Base-by-base conservation (phyloP, 2,329 filamentous ascomycete species). In the Monilinia vaccinii-corymbosi region DNA sequence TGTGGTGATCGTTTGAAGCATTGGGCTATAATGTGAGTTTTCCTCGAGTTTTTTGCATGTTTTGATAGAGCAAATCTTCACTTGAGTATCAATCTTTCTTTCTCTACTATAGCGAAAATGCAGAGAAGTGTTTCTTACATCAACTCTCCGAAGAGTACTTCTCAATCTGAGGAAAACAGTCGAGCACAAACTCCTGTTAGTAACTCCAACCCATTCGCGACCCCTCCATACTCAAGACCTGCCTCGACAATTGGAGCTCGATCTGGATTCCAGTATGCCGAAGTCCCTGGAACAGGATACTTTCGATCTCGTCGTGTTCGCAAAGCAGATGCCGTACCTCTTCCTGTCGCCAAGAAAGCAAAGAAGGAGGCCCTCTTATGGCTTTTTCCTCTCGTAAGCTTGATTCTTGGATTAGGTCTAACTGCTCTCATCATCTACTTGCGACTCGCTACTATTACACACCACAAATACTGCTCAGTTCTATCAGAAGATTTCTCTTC, bases 321-420 rank as follows among this genome's bases (percentile, higher is more conserved):
- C 70, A 88, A 88, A 71, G 87, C 82, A 44, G 81, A 88, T 49
- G 73, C 88, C 3, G 84, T 89, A 71, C 87, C 87, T 75, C 86
- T 88, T 7, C 92, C 89, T 88, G 72, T 89, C 21, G 75, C 81
- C 18, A 85, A 84, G 71, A 83, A 77, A 60, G 85, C 91, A 64
- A 84, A 86, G 14, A 86, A 84, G 71, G 87, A 91, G 77, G 91
- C 89, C 74, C 92, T 88, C 87, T 82, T 89, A 14, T 89, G 85
- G 3, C 89, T 92, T 64, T 79, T 93, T 55, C 89, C 89, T 3
- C 69, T 90, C 40, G 70, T 89, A 16, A 88, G 88, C 49, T 81
- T 92, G 48, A 52, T 85, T 6, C 65, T 91, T 28, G 89, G 89
- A n/a, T 70, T 92, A 28, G 79, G 72, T 1, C 74, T 91, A 31